Base-by-base conservation (phyloP, 352 stramenopile genomes). In the Achlya hypogyna region DNA sequence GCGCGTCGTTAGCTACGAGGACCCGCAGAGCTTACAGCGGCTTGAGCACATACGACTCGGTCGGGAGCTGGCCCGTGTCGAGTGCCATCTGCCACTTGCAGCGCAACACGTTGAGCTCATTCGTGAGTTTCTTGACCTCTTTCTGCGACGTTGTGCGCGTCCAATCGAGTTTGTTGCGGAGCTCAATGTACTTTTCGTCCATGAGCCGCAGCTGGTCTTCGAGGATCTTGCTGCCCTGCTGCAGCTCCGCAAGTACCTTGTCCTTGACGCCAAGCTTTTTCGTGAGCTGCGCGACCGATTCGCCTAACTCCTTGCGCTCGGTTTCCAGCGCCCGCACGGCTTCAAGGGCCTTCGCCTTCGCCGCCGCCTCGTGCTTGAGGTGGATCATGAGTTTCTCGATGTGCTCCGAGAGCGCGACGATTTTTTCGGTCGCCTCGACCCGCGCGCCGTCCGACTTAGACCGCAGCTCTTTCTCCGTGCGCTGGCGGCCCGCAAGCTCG, bases 351-450 rank as follows among this genome's bases (percentile, higher is more conserved):
- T 86, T 86, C 2, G 89, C 87, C 72, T 98, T 98, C n/a, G 85
- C 81, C 4, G 91, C 91, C 9, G 89, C 93, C 70, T 98, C 93
- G 72, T 98, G 92, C 74, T 98, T 98, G 10, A 98, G 68, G 69
- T 98, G 95, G 8, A 98, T 77, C 92, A 98, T 98, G 25, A 98
- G 77, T 75, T 98, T 98, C 71, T 98, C 93, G 25, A 98, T 97
- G 70, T 98, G 95, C 64, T 98, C 91, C 29, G 86, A 92, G n/a
- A 98, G 73, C 51, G 82, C 89, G 10, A 87, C 77, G 31, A 98
- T 84, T 75, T 97, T 96, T 34, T 96, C 86, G 5, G 78, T 79
- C 3, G 82, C 69, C 32, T 89, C 77, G 34, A 83, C 86, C 31
- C 81, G 76, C 20, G 81, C 78, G 29, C 65, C 49, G 27, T 97